Evolutionary conservation across 2,329 filamentous ascomycete species (phyloP), one percentile per base, ranked within the genome.

Genomic region (Paracoccidioides brasiliensis): DNA sequence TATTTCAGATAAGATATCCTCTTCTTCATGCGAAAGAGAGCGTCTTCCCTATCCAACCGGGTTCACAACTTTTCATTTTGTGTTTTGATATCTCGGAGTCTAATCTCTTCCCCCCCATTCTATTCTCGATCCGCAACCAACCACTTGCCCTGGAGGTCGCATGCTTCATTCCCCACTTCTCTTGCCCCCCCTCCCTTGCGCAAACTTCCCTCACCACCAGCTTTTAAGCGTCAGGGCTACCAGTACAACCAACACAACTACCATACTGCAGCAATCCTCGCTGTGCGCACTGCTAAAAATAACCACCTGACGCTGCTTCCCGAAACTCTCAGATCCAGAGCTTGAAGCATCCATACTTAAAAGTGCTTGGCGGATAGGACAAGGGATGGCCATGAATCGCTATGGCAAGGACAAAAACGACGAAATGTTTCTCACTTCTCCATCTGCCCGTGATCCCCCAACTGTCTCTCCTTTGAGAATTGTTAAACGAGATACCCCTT

Each of bases 391-490:
- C 57, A 76, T 75, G 77, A 78, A 67, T 70, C 68, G 67, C 55
- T 64, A 65, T 65, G 72, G 66, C 55, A 84, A 85, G 64, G 76
- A 84, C 62, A 81, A 85, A 32, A 85, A 89, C 35, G 85, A 90
- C 71, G 88, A 91, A 78, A 85, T 94, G 75, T 91, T 94, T 74
- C 80, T 94, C 61, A 71, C 77, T 58, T 72, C 67, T 57, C 71
- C 71, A n/a, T 66, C 64, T 52, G 73, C 70, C 55, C 70, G 72
- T 48, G 83, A 89, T 64, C 89, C 87, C 64, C 87, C 89, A 56
- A 88, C 86, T 15, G 80, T 95, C 63, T 87, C 87, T 64, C 90
- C 90, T 58, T 72, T 95, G 71, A 82, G 88, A 66, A 94, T 95
- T 69, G 85, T 84, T 74, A 94, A 94, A 71, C 82, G 84, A 56